phyloP scores from a whole-genome alignment of 805 yeast genomes.

The Candida chauliodis region DNA sequence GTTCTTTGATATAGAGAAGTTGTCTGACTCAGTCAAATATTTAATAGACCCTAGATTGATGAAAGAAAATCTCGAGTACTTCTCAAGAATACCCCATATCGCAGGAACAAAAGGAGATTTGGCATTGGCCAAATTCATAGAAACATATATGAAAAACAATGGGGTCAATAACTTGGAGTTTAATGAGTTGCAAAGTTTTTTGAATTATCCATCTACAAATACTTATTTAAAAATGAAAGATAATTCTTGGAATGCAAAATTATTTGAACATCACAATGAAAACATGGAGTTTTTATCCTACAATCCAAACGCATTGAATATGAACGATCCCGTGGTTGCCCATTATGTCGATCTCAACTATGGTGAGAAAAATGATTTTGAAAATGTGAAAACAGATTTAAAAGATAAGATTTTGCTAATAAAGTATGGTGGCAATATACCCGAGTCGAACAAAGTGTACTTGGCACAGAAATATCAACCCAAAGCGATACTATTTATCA shows the following conservation, averaged over 20 bases:
- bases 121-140: slow-evolving; percentile 64
- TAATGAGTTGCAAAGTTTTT: slow-evolving; percentile 48
- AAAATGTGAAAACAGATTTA: slow-evolving; percentile 37
- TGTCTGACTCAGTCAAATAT: slow-evolving; percentile 49
- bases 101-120: slow-evolving; percentile 88
- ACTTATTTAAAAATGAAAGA: slow-evolving; percentile 30
- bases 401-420: slow-evolving; percentile 55
- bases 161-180: slow-evolving; percentile 53
- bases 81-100: slow-evolving; percentile 78
- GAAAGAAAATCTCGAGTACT: slow-evolving; percentile 64
- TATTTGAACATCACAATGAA: slow-evolving; percentile 29
- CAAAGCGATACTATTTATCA: slow-evolving; percentile 64
- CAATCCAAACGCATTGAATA: slow-evolving; percentile 59
- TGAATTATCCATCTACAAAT: slow-evolving; percentile 57
- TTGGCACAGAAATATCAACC: slow-evolving; percentile 58
- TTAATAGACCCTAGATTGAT: slow-evolving; percentile 52
- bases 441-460: slow-evolving; percentile 35
- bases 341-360: slow-evolving; percentile 60
- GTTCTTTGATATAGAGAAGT: slow-evolving; percentile 56
- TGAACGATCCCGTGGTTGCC: slow-evolving; percentile 53
- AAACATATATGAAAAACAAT: slow-evolving; percentile 53
- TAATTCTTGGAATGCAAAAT: slow-evolving; percentile 34
- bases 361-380: slow-evolving; percentile 59
- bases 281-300: slow-evolving; percentile 47
- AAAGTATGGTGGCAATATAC: slow-evolving; percentile 48